Evolutionary conservation across 192 early-diverging fungal genomes (phyloP).

Genomic region (Pilaira anomala): DNA sequence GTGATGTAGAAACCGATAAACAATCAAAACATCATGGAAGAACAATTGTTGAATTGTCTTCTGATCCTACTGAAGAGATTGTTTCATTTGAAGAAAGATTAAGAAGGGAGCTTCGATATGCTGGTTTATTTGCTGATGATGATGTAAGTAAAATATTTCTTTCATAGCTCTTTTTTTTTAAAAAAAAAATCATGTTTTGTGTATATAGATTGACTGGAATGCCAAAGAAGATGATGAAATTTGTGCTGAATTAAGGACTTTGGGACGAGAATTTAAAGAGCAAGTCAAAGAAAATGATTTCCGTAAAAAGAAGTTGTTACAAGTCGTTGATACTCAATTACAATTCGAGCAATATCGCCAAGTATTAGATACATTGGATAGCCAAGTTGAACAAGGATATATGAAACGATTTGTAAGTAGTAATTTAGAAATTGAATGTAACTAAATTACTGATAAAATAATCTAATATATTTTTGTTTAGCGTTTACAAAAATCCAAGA

Average conservation of each 20-base stretch:
- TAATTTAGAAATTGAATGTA: too few species aligned
- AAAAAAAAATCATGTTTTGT: too few species aligned
- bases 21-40: slow-evolving; percentile 29
- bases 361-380: slow-evolving; percentile 87
- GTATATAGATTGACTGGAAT: slow-evolving; percentile 65
- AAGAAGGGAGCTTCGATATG: slow-evolving; percentile 76
- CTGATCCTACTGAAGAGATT: slow-evolving; percentile 23
- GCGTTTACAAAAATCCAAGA: slow-evolving; percentile 68
- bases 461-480: slow-evolving; percentile 8
- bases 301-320: slow-evolving; percentile 66
- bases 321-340: slow-evolving; percentile 68
- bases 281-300: slow-evolving; percentile 64
- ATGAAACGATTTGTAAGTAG: slow-evolving; percentile 77
- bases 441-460: background rate
- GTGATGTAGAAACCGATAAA: background rate
- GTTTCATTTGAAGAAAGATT: slow-evolving; percentile 78
- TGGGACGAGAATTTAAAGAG: slow-evolving; percentile 73
- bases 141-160: slow-evolving; percentile 46
- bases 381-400: slow-evolving; percentile 86
- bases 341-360: slow-evolving; percentile 88
- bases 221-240: slow-evolving; percentile 76
- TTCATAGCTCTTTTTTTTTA: background rate
- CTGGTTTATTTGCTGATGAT: slow-evolving; percentile 82
- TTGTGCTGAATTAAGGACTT: slow-evolving; percentile 63
- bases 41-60: slow-evolving; percentile 58